Evolutionary conservation across 768 basidiomycete genomes (phyloP).

Genomic region (Rubroboletus pulcherrimus): DNA sequence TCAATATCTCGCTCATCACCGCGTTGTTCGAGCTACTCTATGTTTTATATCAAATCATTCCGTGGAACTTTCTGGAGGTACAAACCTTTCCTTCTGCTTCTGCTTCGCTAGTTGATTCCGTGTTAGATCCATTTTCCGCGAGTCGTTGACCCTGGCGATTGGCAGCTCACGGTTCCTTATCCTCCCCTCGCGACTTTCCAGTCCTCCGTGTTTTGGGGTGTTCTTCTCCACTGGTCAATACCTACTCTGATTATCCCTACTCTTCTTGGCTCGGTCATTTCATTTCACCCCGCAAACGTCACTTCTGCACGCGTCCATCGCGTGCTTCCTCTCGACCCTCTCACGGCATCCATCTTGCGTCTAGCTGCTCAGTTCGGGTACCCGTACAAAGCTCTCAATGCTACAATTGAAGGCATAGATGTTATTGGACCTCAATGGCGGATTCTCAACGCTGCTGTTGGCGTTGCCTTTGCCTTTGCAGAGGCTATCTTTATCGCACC

Average conservation of each 20-base stretch:
- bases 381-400: constrained; percentile 36
- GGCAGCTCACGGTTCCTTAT: constrained; percentile 38
- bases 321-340: constrained; percentile 46
- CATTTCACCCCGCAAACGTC: constrained; percentile 49
- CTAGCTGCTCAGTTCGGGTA: constrained; percentile 60
- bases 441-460: constrained; percentile 50
- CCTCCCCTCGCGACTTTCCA: constrained; percentile 46
- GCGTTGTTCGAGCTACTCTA: constrained; percentile 52
- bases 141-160: background rate
- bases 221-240: constrained; percentile 58
- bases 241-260: constrained; percentile 59
- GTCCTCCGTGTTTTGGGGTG: constrained; percentile 47
- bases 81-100: constrained; percentile 1
- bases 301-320: constrained; percentile 21
- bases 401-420: constrained; percentile 40
- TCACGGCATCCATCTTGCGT: constrained; percentile 62
- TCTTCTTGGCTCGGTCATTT: constrained; percentile 55
- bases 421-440: constrained; percentile 55
- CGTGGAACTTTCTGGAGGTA: constrained; percentile 49
- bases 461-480: constrained; percentile 63
- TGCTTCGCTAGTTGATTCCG: constrained; percentile 1
- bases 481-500: constrained; percentile 57
- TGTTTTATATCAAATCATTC: constrained; percentile 49
- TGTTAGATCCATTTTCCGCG: constrained; percentile 18
- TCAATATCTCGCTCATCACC: constrained; percentile 56